phyloP scores from a whole-genome alignment of 1,284 basidiomycete genomes.

The Jaminaea rosea region DNA sequence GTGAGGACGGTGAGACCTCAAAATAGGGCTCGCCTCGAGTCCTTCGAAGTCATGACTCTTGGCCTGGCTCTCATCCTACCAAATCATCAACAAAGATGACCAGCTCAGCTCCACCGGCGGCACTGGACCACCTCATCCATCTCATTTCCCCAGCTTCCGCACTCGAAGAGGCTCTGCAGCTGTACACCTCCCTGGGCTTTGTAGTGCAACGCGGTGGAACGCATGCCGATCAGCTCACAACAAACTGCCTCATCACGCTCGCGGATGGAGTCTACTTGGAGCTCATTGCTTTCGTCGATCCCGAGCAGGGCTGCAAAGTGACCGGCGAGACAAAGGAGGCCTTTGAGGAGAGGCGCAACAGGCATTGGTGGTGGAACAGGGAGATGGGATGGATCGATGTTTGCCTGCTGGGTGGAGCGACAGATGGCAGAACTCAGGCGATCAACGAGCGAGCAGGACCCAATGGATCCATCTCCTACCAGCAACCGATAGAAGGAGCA shows the following conservation, averaged over 20 bases:
- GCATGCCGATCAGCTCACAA: constrained; percentile 25
- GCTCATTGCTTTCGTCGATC: constrained; percentile 23
- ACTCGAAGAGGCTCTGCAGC: constrained; percentile 15
- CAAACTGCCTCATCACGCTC: constrained; percentile 27
- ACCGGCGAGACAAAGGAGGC: constrained; percentile 13
- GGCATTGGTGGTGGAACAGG: constrained; percentile 26
- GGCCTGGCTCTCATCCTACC: no score
- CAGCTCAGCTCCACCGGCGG: no score
- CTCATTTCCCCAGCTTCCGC: constrained; percentile 14
- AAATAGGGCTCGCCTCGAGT: no score
- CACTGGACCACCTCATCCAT: constrained; percentile 30
- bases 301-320: no score
- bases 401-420: constrained; percentile 18
- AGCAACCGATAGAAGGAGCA: constrained; percentile 12
- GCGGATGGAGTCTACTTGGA: constrained; percentile 32
- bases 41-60: no score
- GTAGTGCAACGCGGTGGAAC: constrained; percentile 20
- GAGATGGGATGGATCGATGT: constrained; percentile 31
- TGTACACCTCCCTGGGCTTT: constrained; percentile 25
- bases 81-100: no score
- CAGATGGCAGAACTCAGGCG: constrained; percentile 12
- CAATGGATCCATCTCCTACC: constrained; percentile 6
- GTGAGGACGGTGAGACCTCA: no score
- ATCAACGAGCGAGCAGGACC: constrained; percentile 11
- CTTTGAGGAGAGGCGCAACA: constrained; percentile 12